phyloP scores from a whole-genome alignment of 768 basidiomycete genomes.

The Ramaria sp. region DNA sequence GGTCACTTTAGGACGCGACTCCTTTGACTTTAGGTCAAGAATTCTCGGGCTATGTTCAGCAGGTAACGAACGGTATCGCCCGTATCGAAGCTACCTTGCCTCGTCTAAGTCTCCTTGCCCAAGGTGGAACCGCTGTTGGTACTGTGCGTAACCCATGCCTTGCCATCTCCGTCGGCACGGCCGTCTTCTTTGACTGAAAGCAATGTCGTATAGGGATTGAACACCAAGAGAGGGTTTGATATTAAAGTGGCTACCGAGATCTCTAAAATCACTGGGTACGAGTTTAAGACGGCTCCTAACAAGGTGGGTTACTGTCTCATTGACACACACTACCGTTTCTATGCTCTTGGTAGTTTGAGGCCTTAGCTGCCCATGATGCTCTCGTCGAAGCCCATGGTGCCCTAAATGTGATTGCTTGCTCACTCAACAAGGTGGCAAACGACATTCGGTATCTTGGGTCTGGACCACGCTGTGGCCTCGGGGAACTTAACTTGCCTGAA shows the following conservation, averaged over 20 bases:
- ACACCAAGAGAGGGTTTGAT: constrained; percentile 96
- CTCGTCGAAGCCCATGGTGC: constrained; percentile 96
- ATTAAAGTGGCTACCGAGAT: constrained; percentile 88
- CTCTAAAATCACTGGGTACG: constrained; percentile 78
- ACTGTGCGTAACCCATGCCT: constrained; percentile 46
- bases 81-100: constrained; percentile 75
- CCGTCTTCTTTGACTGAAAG: constrained; percentile 5
- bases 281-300: constrained; percentile 96
- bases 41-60: constrained; percentile 96
- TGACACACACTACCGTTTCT: background rate
- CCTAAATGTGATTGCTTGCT: constrained; percentile 91
- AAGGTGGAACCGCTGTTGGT: constrained; percentile 97
- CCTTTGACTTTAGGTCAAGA: constrained; percentile 97
- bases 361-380: constrained; percentile 95
- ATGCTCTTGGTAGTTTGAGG: constrained; percentile 68
- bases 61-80: constrained; percentile 82
- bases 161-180: too few species aligned
- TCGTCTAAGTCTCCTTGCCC: constrained; percentile 80
- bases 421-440: constrained; percentile 98
- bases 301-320: constrained; percentile 45
- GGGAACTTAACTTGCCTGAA: constrained; percentile 89
- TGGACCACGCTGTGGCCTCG: constrained; percentile 94
- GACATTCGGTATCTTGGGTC: constrained; percentile 97
- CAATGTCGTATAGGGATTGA: constrained; percentile 58
- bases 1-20: constrained; percentile 70